Percentiles rank a stretch among this genome's conserved stretches.
Evolutionary conservation across 495 filamentous ascomycete genomes (phyloP).

Genomic region (Hyphodiscus hymeniophilus): DNA sequence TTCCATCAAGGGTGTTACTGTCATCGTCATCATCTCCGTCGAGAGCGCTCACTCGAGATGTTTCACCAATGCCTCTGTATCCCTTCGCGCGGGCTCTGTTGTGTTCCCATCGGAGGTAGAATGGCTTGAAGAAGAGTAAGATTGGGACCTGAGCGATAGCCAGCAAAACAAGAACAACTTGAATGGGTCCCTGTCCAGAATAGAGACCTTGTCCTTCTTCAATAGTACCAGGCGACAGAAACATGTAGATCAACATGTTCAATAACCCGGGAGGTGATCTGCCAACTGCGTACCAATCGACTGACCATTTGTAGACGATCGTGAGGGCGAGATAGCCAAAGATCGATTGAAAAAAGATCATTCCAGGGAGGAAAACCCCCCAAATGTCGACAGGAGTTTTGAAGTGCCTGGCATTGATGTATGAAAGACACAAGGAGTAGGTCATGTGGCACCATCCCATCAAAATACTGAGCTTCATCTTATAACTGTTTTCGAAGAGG

Average conservation of each 20-base stretch:
- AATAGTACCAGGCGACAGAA: conserved; percentile 75
- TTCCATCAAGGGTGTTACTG: conserved; percentile 44
- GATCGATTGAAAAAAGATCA: conserved; percentile 99
- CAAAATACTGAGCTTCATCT: conserved; percentile 99
- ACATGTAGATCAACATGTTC: conserved; percentile 99
- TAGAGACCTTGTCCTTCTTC: conserved; percentile 61
- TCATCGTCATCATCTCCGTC: conserved; percentile 80
- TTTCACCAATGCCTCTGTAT: conserved; percentile 88
- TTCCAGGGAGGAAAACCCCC: conserved; percentile 93
- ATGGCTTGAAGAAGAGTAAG: conserved; percentile 88
- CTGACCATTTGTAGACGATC: conserved; percentile 94
- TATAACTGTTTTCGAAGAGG: conserved; percentile 93
- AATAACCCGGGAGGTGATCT: conserved; percentile 72
- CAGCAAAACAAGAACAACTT: conserved; percentile 72
- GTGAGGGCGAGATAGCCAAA: conserved; percentile 93
- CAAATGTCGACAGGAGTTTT: conserved; percentile 89
- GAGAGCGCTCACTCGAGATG: conserved; percentile 73
- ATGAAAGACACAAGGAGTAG: conserved; percentile 87
- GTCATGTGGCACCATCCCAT: conserved; percentile 98
- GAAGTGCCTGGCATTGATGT: conserved; percentile 90
- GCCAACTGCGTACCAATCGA: conserved; percentile 71
- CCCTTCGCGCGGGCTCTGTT: conserved; percentile 80
- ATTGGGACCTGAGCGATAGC: conserved; percentile 82
- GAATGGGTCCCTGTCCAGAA: conserved; percentile 62
- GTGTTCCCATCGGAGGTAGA: conserved; percentile 87